Conservation (phyloP, 257 asterid species). For the Gentiana dahurica region DNA sequence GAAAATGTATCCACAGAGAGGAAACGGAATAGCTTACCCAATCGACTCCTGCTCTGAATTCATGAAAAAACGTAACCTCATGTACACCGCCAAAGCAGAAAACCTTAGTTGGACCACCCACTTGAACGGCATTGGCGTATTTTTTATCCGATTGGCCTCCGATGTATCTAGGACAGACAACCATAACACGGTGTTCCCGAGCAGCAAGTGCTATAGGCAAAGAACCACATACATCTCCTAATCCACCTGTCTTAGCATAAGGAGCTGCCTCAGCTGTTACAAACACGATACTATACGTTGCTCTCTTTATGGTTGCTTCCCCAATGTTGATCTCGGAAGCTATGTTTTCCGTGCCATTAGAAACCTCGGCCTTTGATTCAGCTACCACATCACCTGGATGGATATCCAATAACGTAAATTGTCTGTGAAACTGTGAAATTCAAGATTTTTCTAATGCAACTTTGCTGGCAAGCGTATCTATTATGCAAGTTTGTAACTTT, state of each 20-base stretch:
- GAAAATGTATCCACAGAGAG: too few relatives aligned
- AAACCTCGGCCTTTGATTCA: conserved; percentile 24
- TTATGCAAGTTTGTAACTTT: background rate
- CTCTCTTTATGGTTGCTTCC: conserved; percentile 18
- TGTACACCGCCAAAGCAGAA: conserved; percentile 66
- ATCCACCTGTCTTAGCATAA: conserved; percentile 93
- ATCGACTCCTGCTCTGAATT: conserved; percentile 90
- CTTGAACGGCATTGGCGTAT: conserved; percentile 48
- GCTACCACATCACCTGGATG: conserved; percentile 22
- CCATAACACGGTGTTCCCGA: conserved; percentile 95
- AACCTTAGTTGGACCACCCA: conserved; percentile 34
- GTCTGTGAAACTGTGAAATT: conserved; percentile 4
- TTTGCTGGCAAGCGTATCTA: background rate
- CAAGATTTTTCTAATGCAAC: conserved; percentile 11
- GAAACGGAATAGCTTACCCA: conserved; percentile 45
- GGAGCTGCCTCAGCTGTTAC: conserved; percentile 96
- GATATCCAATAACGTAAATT: background rate
- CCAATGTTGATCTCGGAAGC: conserved; percentile 20
- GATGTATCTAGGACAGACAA: conserved; percentile 78
- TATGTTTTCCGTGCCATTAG: conserved; percentile 20
- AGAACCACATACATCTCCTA: conserved; percentile 98
- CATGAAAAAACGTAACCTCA: conserved; percentile 79
- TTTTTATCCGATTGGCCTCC: conserved; percentile 52
- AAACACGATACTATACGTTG: conserved; percentile 45
- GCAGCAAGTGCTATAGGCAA: conserved; percentile 81